Evolutionary conservation across 2,329 filamentous ascomycete genomes (phyloP), one percentile per base, ranked within the genome.

Genomic region (Clonostachys sp.): DNA sequence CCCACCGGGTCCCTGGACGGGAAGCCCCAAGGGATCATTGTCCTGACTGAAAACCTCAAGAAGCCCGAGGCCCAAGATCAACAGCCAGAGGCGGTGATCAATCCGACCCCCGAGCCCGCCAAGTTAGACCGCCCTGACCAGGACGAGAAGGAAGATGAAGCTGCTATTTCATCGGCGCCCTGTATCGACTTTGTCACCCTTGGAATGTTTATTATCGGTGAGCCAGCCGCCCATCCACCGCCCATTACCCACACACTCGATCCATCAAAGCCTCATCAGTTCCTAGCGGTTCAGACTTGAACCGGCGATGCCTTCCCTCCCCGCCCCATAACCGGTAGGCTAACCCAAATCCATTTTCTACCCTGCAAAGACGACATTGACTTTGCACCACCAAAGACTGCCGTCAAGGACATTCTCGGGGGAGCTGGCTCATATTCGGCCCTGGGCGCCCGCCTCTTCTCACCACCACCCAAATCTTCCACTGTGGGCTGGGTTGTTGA

Each of bases 401-500:
- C 86, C 12, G 85, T 87, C 38, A 81, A 79, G 57, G 78, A 92
- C 60, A 79, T 96, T 17, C 75, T 94, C n/a, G 94, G 94, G 45
- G 94, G 94, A 20, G 94, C 87, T 30, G 94, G 91, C 24, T 81
- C 91, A 3, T 97, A 89, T 64, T 86, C 88, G 9, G 90, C 91
- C 8, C 73, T 97, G 7, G 94, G 94, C 17, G 94, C 94, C 16
- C 87, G 94, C 34, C 75, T 99, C 44, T 87, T 96, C 63, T 92
- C 90, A 5, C 88, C 89, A 3, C 70, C 75, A 34, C 76, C 83
- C 4, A 60, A 74, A 42, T 87, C 89, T 18, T 74, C 72, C 36
- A 76, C 79, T 3, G 82, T 97, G 6, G 90, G 89, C 53, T 97
- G 91, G 91, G 85, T 97, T 52, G 82, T 97, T 41, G 92, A 99